phyloP scores from a whole-genome alignment of 2,329 filamentous ascomycete species.

The Xylariales sp. region DNA sequence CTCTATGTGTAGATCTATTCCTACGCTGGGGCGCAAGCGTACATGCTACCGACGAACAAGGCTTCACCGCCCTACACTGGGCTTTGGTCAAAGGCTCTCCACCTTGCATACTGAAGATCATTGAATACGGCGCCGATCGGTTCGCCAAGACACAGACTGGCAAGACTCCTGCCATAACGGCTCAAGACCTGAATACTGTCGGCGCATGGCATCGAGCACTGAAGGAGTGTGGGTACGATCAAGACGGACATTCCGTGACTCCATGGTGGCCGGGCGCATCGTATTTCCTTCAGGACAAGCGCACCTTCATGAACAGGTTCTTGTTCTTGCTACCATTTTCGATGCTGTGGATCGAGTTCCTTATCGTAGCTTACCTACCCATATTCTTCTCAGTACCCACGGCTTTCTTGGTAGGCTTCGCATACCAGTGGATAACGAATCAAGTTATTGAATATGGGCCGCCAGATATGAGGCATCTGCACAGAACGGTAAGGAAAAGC shows the following conservation, averaged over 20 bases:
- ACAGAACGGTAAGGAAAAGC: constrained; percentile 66
- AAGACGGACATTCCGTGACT: constrained; percentile 66
- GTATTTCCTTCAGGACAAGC: constrained; percentile 70
- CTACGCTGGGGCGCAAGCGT: constrained; percentile 94
- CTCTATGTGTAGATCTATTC: constrained; percentile 86
- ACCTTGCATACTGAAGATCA: constrained; percentile 83
- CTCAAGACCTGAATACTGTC: constrained; percentile 83
- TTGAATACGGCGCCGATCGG: constrained; percentile 92
- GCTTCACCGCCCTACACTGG: constrained; percentile 95
- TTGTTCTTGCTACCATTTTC: constrained; percentile 86
- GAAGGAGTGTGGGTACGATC: constrained; percentile 76
- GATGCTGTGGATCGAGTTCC: constrained; percentile 66
- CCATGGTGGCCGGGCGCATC: constrained; percentile 69
- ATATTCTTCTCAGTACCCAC: constrained; percentile 74
- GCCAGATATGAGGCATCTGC: constrained; percentile 81
- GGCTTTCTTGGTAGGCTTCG: constrained; percentile 60
- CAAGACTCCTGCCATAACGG: constrained; percentile 83
- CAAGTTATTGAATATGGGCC: constrained; percentile 79
- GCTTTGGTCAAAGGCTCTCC: constrained; percentile 89
- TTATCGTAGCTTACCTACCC: constrained; percentile 67
- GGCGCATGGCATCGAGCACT: constrained; percentile 79
- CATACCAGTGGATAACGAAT: constrained; percentile 71
- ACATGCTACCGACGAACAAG: constrained; percentile 83
- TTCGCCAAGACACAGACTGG: constrained; percentile 86
- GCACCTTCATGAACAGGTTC: constrained; percentile 75